Percentiles rank a stretch among this genome's conserved stretches.
Conservation (phyloP, 306 rosid genomes). For the Inga leiocalycina region DNA sequence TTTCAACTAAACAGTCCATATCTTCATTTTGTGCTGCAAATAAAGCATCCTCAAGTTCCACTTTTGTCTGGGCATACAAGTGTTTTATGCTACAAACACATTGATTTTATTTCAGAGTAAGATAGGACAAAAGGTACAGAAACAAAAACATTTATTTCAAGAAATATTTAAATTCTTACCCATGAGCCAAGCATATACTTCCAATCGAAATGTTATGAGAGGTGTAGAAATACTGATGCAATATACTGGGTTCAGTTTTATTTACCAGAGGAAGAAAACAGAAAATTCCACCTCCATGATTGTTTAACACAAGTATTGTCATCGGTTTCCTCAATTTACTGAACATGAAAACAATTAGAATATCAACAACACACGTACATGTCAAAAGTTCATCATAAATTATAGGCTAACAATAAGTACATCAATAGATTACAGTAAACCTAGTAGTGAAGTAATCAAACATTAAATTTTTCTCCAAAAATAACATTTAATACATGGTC, state of each 20-base stretch:
- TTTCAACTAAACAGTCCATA: slow-evolving; percentile 72
- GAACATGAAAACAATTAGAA: slow-evolving; percentile 36
- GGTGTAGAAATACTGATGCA: slow-evolving; percentile 76
- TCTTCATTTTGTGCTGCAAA: slow-evolving; percentile 53
- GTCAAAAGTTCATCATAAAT: slow-evolving; percentile 14
- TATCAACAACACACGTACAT: slow-evolving; percentile 15
- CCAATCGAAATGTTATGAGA: slow-evolving; percentile 73
- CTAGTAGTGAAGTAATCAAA: neutral
- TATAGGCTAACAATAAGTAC: neutral
- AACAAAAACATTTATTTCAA: slow-evolving; percentile 7
- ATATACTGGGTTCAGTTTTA: slow-evolving; percentile 56
- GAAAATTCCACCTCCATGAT: slow-evolving; percentile 96
- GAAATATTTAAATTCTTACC: slow-evolving; percentile 52
- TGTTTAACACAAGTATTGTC: slow-evolving; percentile 79
- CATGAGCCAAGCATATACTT: slow-evolving; percentile 78
- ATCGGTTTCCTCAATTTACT: slow-evolving; percentile 87
- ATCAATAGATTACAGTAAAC: slow-evolving; percentile 17
- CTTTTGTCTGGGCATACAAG: slow-evolving; percentile 68
- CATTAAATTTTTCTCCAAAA: neutral
- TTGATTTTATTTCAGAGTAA: slow-evolving; percentile 39
- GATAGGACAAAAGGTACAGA: slow-evolving; percentile 14
- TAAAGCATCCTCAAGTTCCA: slow-evolving; percentile 72
- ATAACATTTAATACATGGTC: slow-evolving; percentile 14
- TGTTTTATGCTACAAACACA: slow-evolving; percentile 72
- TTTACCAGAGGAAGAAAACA: slow-evolving; percentile 85